Evolutionary conservation across 495 filamentous ascomycete species (phyloP).

Genomic region (Rhizodiscina lignyota): DNA sequence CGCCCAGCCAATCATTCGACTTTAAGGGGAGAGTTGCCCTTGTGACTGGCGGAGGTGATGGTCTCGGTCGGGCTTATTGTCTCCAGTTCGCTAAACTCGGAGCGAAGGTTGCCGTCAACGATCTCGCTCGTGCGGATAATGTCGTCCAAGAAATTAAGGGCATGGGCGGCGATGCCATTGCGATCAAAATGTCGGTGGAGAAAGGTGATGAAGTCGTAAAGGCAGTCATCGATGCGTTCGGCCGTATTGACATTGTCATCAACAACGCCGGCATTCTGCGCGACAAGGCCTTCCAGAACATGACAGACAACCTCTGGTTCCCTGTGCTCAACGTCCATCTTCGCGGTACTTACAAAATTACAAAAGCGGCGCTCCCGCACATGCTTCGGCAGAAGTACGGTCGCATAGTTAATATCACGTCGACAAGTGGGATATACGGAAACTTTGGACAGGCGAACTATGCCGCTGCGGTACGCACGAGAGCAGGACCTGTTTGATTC

Average conservation of each 20-base stretch:
- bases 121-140: slow-evolving; percentile 5
- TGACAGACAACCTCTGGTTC: slow-evolving; percentile 8
- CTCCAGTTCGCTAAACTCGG: slow-evolving; percentile 7
- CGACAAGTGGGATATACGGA: slow-evolving; percentile 9
- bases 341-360: slow-evolving; percentile 8
- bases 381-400: slow-evolving; percentile 11
- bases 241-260: slow-evolving; percentile 3
- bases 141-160: slow-evolving; percentile 5
- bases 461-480: slow-evolving; percentile 8
- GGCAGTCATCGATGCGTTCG: slow-evolving; percentile 1
- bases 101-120: slow-evolving; percentile 10
- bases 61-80: slow-evolving; percentile 7
- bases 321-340: slow-evolving; percentile 8
- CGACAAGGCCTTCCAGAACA: slow-evolving; percentile 11
- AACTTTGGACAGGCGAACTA: slow-evolving; percentile 13
- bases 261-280: slow-evolving; percentile 8
- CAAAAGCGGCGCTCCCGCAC: slow-evolving; percentile 9
- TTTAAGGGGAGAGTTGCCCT: slow-evolving; percentile 8
- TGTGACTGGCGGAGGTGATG: slow-evolving; percentile 8
- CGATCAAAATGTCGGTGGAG: slow-evolving; percentile 2
- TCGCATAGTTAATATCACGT: slow-evolving; percentile 8
- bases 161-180: slow-evolving; percentile 6
- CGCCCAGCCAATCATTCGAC: not conserved
- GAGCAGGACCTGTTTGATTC: not conserved
- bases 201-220: slow-evolving; percentile 1